Conservation (phyloP, 805 yeast species). For the Blastobotrys peoriensis region DNA sequence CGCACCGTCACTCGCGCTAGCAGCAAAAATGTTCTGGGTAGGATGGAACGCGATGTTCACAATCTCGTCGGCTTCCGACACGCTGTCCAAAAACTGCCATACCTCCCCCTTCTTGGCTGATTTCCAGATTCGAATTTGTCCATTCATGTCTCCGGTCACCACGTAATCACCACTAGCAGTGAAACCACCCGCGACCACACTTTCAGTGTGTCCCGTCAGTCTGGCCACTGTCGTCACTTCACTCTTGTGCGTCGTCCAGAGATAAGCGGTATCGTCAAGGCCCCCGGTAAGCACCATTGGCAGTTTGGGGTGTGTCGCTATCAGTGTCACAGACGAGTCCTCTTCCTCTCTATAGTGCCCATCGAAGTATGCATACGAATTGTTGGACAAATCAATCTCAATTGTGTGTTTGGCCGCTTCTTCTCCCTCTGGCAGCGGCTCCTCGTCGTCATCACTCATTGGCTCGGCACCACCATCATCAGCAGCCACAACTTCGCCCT, state of each 20-base stretch:
- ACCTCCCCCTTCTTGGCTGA: conserved; percentile 71
- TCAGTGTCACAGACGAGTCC: conserved; percentile 52
- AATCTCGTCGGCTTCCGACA: conserved; percentile 87
- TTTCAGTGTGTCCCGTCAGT: conserved; percentile 77
- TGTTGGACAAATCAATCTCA: conserved; percentile 83
- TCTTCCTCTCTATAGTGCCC: conserved; percentile 45
- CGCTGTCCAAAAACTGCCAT: conserved; percentile 64
- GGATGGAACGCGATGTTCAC: conserved; percentile 83
- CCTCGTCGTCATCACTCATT: conserved; percentile 37
- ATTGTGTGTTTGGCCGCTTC: conserved; percentile 43
- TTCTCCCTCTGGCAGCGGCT: conserved; percentile 32
- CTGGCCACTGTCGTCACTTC: conserved; percentile 72
- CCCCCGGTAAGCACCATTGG: conserved; percentile 91
- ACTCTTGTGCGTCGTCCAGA: conserved; percentile 83
- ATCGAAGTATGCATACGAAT: conserved; percentile 86
- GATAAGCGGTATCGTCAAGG: conserved; percentile 81
- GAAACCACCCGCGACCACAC: conserved; percentile 79
- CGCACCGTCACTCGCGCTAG: conserved; percentile 88
- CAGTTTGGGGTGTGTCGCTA: conserved; percentile 76
- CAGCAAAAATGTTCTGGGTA: conserved; percentile 68
- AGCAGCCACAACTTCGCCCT: conserved; percentile 22
- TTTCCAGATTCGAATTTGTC: conserved; percentile 69
- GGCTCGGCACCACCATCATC: conserved; percentile 15
- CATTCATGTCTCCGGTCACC: conserved; percentile 93
- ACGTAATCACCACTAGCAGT: conserved; percentile 74